Evolutionary conservation across 495 filamentous ascomycete species (phyloP), one percentile per base, ranked within the genome.

Genomic region (Tricharina praecox): DNA sequence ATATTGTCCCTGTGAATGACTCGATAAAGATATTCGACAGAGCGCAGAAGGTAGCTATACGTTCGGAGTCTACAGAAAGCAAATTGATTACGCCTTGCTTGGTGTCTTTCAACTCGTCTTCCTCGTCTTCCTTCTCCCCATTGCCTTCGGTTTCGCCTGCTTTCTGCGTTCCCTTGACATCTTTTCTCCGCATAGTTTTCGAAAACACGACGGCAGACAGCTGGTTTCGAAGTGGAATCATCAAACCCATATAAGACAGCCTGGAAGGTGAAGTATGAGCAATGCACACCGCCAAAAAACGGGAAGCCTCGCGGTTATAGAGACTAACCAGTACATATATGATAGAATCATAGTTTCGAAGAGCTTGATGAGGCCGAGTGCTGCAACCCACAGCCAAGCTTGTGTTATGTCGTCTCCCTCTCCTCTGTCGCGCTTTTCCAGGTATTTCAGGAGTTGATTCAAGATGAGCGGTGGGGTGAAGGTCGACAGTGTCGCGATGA

Each of bases 51-150:
- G 87, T 78, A 0, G 79, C 70, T 34, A 92, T 69, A 4, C 85
- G 73, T 48, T 76, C 75, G 2, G 74, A 70, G 63, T 93, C 85
- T 5, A 93, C 77, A 4, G 79, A 79, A 19, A 85, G 76, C 30
- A 87, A 66, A 54, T 92, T 92, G 44, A 87, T 76, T 10, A 76
- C 81, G 47, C 77, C 79, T 62, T 87, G 84, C 45, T 80, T 79
- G 56, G 70, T 70, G 50, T 76, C 79, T 38, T 79, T 72, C 2
- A 70, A 52, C 5, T 72, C 69, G 25, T 77, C 76, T 3, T 74
- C 70, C 0, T 67, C 66, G 3, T 9, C 35, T 13, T 23, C 35
- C 25, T 47, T 48, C 34, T 63, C 67, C 3, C 67, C 58, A 51
- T 57, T 21, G 3, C 25, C 41, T 0, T 54, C 60, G 5, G 62